Evolutionary conservation across 2,329 filamentous ascomycete species (phyloP).

Genomic region (Calonectria fujianensis): DNA sequence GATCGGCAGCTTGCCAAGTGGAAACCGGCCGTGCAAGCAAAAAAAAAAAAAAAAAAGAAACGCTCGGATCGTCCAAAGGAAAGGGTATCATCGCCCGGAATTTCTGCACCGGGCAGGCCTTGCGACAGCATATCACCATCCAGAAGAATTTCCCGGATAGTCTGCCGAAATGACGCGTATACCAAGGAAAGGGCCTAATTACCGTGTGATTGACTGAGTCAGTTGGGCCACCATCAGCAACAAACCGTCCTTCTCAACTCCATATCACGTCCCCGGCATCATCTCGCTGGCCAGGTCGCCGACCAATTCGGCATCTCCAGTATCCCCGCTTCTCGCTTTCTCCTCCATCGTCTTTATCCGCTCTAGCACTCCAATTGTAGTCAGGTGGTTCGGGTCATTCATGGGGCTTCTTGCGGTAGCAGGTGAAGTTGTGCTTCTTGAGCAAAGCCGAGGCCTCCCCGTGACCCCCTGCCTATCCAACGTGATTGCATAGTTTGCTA

Average conservation of each 20-base stretch:
- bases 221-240: neutral
- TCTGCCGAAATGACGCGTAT: constrained; percentile 25
- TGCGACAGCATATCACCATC: neutral
- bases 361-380: neutral
- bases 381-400: neutral
- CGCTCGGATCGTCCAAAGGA: constrained; percentile 18
- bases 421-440: neutral
- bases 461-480: neutral
- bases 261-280: constrained; percentile 1
- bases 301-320: neutral
- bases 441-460: neutral
- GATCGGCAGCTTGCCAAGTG: neutral
- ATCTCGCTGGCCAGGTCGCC: neutral
- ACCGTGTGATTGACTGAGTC: neutral
- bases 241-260: neutral
- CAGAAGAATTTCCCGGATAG: neutral
- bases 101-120: constrained; percentile 11
- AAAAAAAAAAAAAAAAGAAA: neutral
- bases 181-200: neutral
- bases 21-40: neutral
- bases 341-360: neutral
- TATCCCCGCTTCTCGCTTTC: neutral
- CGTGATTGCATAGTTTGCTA: no score
- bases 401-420: neutral
- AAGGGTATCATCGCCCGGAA: neutral